Conservation (phyloP, 768 basidiomycete species). For the Sarcomyxa edulis region DNA sequence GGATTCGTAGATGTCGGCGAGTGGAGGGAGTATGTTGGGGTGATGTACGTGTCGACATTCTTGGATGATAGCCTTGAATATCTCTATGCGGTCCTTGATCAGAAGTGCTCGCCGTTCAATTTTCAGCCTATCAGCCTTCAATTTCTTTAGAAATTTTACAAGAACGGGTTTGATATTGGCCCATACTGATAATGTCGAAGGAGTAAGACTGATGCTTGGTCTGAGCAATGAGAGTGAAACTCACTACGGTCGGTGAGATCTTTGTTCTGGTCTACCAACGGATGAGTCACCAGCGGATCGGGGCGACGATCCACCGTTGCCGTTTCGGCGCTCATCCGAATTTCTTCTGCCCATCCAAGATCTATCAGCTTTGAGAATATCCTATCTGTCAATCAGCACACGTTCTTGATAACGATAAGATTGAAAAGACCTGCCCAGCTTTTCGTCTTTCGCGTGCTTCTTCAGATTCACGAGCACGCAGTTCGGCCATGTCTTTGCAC, state of each 20-base stretch:
- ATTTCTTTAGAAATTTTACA: constrained; percentile 10
- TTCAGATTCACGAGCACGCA: constrained; percentile 37
- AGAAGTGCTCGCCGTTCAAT: constrained; percentile 2
- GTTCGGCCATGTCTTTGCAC: constrained; percentile 12
- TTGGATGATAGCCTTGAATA: constrained; percentile 14
- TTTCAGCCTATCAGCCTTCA: constrained; percentile 10
- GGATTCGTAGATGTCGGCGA: too few relatives aligned
- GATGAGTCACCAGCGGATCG: constrained; percentile 42
- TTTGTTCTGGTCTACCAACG: constrained; percentile 43
- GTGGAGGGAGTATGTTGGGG: too few relatives aligned
- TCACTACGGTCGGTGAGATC: constrained; percentile 46
- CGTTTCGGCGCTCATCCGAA: constrained; percentile 5
- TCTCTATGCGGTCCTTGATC: constrained; percentile 6
- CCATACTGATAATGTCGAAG: constrained; percentile 13
- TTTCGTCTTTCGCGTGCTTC: constrained; percentile 37
- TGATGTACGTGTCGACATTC: too few relatives aligned
- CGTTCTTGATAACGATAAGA: constrained; percentile 9
- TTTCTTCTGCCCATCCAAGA: constrained; percentile 12
- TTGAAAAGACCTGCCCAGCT: constrained; percentile 40
- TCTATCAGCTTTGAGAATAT: constrained; percentile 1
- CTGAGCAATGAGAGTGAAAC: constrained; percentile 16
- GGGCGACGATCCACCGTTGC: constrained; percentile 18
- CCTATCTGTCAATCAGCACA: constrained; percentile 5
- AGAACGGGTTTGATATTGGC: constrained; percentile 12
- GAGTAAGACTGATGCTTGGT: constrained; percentile 3